Conservation (phyloP, 1,139 yeast genomes). For the Protomyces arabidopsidicola region DNA sequence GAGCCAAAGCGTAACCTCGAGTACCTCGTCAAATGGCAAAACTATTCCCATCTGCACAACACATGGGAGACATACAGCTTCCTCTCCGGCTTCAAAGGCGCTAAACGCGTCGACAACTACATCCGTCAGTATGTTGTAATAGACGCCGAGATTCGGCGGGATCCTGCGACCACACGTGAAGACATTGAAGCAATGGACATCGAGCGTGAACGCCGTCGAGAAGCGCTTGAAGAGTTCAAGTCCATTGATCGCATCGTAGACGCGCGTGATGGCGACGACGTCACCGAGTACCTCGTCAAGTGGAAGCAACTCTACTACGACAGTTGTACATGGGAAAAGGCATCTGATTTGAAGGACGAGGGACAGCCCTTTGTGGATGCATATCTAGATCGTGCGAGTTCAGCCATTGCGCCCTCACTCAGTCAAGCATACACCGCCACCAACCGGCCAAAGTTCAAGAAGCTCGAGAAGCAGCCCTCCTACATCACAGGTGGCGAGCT, state of each 20-base stretch:
- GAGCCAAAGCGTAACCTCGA: slow-evolving; percentile 22
- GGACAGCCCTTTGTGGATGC: slow-evolving; percentile 82
- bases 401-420: slow-evolving; percentile 76
- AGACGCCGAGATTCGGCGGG: slow-evolving; percentile 71
- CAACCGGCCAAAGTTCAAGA: slow-evolving; percentile 79
- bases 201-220: slow-evolving; percentile 77
- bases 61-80: slow-evolving; percentile 80
- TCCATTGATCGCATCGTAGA: slow-evolving; percentile 87
- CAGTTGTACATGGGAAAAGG: slow-evolving; percentile 96
- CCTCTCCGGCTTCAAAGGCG: slow-evolving; percentile 59
- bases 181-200: slow-evolving; percentile 86
- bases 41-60: slow-evolving; percentile 84
- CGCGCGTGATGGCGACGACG: slow-evolving; percentile 49
- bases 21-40: slow-evolving; percentile 67
- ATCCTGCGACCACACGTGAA: slow-evolving; percentile 77
- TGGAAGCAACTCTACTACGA: slow-evolving; percentile 94
- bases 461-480: slow-evolving; percentile 77
- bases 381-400: slow-evolving; percentile 73
- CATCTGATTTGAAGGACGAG: slow-evolving; percentile 72
- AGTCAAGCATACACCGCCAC: slow-evolving; percentile 65
- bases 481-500: slow-evolving; percentile 88
- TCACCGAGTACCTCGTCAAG: slow-evolving; percentile 65
- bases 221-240: slow-evolving; percentile 76
- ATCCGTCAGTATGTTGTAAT: slow-evolving; percentile 68
- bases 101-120: slow-evolving; percentile 83